Conservation (phyloP, 2,329 filamentous ascomycete genomes). For the Xylaria arbuscula region DNA sequence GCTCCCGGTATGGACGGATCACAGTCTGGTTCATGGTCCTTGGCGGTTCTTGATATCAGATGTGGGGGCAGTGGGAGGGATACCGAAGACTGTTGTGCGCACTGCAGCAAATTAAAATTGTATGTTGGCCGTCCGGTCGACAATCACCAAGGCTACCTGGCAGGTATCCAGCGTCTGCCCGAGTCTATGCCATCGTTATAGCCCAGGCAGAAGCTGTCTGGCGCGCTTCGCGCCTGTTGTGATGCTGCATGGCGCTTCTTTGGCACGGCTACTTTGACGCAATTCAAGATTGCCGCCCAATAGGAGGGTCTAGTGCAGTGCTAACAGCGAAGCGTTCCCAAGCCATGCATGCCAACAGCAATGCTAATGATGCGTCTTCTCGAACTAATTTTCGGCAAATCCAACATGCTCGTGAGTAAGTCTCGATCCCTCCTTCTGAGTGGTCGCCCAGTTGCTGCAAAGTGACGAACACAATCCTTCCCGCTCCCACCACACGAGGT, state of each 20-base stretch:
- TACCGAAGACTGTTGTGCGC: not conserved
- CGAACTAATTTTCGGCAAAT: slow-evolving; percentile 21
- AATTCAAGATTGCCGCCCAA: slow-evolving; percentile 32
- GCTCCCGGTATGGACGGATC: slow-evolving; percentile 4
- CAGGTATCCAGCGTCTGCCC: not conserved
- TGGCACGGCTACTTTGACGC: slow-evolving; percentile 15
- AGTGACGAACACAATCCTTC: slow-evolving; percentile 22
- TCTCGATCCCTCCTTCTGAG: slow-evolving; percentile 11
- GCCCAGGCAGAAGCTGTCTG: slow-evolving; percentile 14
- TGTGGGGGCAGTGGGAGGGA: slow-evolving; percentile 2
- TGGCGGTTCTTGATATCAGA: not conserved
- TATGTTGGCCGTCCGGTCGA: not conserved
- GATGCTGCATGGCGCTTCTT: slow-evolving; percentile 35
- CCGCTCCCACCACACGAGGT: slow-evolving; percentile 11
- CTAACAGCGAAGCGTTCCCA: slow-evolving; percentile 4
- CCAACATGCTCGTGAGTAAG: slow-evolving; percentile 3
- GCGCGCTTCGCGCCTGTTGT: slow-evolving; percentile 35
- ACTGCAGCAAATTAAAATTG: not conserved
- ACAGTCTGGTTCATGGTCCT: not conserved
- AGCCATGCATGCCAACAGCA: slow-evolving; percentile 27
- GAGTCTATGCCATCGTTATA: not conserved
- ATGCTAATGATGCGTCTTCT: slow-evolving; percentile 21
- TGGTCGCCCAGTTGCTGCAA: slow-evolving; percentile 8
- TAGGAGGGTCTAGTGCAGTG: slow-evolving; percentile 6
- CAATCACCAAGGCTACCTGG: not conserved